Evolutionary conservation across 257 asterid species (phyloP).

Genomic region (Osmanthus fragrans): DNA sequence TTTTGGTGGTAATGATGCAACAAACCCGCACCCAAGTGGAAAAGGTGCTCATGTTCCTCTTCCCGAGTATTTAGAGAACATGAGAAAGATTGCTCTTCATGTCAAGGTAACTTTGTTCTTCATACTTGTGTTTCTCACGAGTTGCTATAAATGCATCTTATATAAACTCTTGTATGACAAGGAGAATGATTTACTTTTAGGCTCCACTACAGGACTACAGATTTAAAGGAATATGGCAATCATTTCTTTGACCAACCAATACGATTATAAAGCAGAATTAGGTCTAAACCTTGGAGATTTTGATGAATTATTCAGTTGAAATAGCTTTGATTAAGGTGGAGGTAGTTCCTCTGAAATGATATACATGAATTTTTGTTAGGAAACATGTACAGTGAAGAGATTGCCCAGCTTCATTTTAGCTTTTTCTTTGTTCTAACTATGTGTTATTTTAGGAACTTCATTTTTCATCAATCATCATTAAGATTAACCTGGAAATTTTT

Average conservation of each 20-base stretch:
- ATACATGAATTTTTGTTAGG: background rate
- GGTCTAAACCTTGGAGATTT: background rate
- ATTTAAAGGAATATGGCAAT: background rate
- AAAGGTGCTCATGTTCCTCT: slow-evolving; percentile 55
- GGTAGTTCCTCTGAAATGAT: background rate
- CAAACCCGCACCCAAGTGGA: slow-evolving; percentile 42
- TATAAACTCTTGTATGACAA: background rate
- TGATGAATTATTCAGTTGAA: background rate
- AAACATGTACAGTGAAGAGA: background rate
- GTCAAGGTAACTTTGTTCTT: slow-evolving; percentile 20
- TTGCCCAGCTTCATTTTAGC: background rate
- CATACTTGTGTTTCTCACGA: background rate
- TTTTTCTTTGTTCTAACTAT: background rate
- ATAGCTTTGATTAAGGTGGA: background rate
- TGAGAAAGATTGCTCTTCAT: slow-evolving; percentile 47
- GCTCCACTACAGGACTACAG: background rate
- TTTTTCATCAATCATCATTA: background rate
- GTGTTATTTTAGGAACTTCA: background rate
- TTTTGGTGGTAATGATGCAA: slow-evolving; percentile 58
- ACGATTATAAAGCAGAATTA: background rate
- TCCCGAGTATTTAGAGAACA: slow-evolving; percentile 45
- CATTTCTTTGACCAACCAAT: background rate
- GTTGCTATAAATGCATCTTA: background rate
- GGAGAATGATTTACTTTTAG: background rate
- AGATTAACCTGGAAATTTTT: background rate